Base-by-base conservation (phyloP, 2,329 filamentous ascomycete species). In the Fusarium proliferatum region DNA sequence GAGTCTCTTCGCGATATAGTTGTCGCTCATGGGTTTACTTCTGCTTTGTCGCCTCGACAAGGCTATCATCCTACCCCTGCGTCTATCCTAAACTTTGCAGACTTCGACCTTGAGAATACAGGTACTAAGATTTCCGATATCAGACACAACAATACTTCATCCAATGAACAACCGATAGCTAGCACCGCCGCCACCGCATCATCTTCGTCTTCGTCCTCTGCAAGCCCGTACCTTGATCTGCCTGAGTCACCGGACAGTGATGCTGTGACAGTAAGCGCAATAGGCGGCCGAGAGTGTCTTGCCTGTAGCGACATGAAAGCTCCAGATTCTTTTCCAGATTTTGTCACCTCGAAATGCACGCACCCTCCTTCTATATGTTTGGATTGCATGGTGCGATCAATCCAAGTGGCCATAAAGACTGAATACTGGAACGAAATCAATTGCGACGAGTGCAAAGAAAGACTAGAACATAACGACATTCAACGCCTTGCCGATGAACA, bases 391-490 rank as follows among this genome's bases (percentile, higher is more conserved):
- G 75, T 79, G 13, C 70, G 75, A 11, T 83, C 80, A 5, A 83
- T 85, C 42, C 73, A 73, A 30, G 77, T 79, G 4, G 81, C 83
- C 52, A 53, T 85, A 19, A 74, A 75, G 36, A 78, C 53, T 68
- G 81, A 80, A 28, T 64, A 81, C 4, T 86, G 85, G 83, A 83
- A 85, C 39, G 81, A 85, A 15, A 83, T 90, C 45, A 80, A 80
- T 49, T 91, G 89, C 58, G 87, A 88, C 0, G 85, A 88, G 56
- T 91, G 89, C 69, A 73, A 81, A 6, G 80, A 79, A 33, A 71
- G 75, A 1, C 79, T 91, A 4, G 74, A 80, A 13, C 85, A 86
- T 68, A 77, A 80, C 21, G 85, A 87, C 23, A 81, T 90, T 6
- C 81, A 84, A 65, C 79, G 79, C 0, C 85, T 84, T 60, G 86